phyloP scores from a whole-genome alignment of 495 filamentous ascomycete genomes.

The Penicillium chermesinum region DNA sequence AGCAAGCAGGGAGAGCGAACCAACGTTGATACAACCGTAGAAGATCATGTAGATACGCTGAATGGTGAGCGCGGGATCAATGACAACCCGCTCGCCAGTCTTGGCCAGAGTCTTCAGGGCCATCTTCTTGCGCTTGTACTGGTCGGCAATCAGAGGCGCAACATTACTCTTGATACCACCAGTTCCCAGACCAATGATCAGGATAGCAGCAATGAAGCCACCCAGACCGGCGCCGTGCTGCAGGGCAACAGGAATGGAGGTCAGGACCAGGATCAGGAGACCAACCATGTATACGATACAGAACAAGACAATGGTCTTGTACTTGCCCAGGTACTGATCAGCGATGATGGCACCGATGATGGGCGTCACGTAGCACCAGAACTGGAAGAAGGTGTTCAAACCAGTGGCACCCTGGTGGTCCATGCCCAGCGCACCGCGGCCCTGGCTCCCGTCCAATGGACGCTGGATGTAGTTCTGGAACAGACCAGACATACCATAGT shows the following conservation, averaged over 20 bases:
- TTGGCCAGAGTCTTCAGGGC: constrained; percentile 41
- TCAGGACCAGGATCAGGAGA: constrained; percentile 45
- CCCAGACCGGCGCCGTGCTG: constrained; percentile 44
- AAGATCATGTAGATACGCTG: constrained; percentile 73
- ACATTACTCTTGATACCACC: constrained; percentile 77
- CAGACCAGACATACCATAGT: constrained; percentile 54
- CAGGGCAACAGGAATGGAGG: constrained; percentile 43
- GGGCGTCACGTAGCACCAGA: constrained; percentile 57
- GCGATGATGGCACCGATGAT: constrained; percentile 57
- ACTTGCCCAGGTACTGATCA: constrained; percentile 63
- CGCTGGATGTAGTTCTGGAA: constrained; percentile 58
- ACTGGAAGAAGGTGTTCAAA: constrained; percentile 57
- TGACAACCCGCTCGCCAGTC: constrained; percentile 67
- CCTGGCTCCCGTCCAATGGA: constrained; percentile 40
- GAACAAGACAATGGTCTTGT: constrained; percentile 62
- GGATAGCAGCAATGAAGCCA: constrained; percentile 44
- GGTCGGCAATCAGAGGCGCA: constrained; percentile 61
- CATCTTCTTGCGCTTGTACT: constrained; percentile 63
- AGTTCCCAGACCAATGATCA: constrained; percentile 46
- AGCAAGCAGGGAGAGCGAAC: constrained; percentile 57
- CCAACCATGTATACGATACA: constrained; percentile 44
- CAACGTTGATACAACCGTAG: constrained; percentile 75
- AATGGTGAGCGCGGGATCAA: constrained; percentile 69
- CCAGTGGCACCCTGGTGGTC: constrained; percentile 52
- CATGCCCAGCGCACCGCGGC: constrained; percentile 53